Evolutionary conservation across 192 early-diverging fungal species (phyloP), one percentile per base, ranked within the genome.

Genomic region (Linnemannia elongata): DNA sequence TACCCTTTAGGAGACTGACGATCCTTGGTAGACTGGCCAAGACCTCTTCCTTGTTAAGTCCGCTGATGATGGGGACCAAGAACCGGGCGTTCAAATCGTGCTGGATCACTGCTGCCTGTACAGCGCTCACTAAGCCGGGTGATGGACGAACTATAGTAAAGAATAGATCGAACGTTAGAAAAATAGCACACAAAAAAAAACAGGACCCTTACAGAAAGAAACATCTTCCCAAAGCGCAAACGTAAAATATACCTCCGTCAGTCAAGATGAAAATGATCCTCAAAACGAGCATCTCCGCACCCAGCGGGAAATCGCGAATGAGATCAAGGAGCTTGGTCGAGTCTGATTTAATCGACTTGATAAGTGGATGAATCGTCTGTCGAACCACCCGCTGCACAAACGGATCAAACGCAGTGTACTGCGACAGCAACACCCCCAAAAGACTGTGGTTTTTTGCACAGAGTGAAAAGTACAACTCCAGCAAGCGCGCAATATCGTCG

Each of bases 401-500:
- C 20, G 75, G 79, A 78, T 79, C 71, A 73, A 54, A 87, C 1
- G 77, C 83, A 27, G 8, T 71, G 74, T 80, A 84, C 38, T 82
- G 27, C n/a, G 60, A 47, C 69, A 81, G 76, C n/a, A 85, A 30
- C 6, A 89, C 79, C 45, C 75, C 79, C 55, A 97, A 85, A n/a
- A 97, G 76, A 30, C 92, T 89, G 72, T 89, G 93, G 57, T 95
- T 95, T 79, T 94, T 95, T 60, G 91, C 92, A 77, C 95, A 95
- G 15, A 97, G 83, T 33, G 95, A 93, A 80, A 97, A 93, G 83
- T 90, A 97, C 38, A 97, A 82, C 75, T 97, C 96, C 45, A 96
- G 74, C 74, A 92, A 92, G 24, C 91, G 75, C 17, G 92, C 88
- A 20, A 96, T 91, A 76, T 95, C 95, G n/a, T 91, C 82, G 74